These are phyloP conservation scores for Gleditsia sinensis DNA, from an alignment of 306 rosid genomes.

Conservation along the genomic window DNA sequence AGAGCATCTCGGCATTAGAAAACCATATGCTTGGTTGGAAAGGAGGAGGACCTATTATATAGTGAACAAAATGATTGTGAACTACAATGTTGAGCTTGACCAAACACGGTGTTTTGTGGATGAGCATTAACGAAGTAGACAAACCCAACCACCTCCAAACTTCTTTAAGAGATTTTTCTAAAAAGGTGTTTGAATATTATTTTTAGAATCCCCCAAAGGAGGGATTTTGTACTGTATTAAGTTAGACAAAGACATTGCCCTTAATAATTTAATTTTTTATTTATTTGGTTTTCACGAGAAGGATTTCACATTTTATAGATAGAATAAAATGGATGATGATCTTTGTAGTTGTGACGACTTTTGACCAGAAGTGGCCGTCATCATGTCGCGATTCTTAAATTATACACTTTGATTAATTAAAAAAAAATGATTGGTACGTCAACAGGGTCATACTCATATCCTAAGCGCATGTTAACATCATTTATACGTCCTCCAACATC, in stretches of 20 bases:
- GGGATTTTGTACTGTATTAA: slow-evolving; percentile 30
- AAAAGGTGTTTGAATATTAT: slow-evolving; percentile 30
- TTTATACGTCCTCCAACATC: neutral
- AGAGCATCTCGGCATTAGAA: too few species aligned
- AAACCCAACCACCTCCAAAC: slow-evolving; percentile 44
- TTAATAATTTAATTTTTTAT: neutral
- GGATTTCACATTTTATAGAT: neutral
- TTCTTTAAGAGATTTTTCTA: slow-evolving; percentile 6
- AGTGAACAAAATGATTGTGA: slow-evolving; percentile 19
- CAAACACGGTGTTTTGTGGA: slow-evolving; percentile 44
- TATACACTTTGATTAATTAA: neutral
- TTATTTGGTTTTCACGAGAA: neutral
- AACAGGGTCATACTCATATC: neutral
- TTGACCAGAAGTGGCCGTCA: slow-evolving; percentile 17
- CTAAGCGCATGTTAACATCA: neutral
- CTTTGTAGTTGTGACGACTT: slow-evolving; percentile 1
- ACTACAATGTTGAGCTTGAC: slow-evolving; percentile 35
- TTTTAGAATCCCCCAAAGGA: slow-evolving; percentile 30
- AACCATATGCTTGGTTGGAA: slow-evolving; percentile 28
- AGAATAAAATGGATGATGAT: slow-evolving; percentile 24
- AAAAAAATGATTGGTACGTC: neutral
- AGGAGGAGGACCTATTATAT: slow-evolving; percentile 22
- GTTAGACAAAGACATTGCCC: slow-evolving; percentile 19
- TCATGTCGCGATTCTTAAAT: neutral
- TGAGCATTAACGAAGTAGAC: slow-evolving; percentile 42